These are phyloP conservation scores for Euphorbia schlechtendalii DNA, from an alignment of 441 rosid species.

Conservation along the genomic window DNA sequence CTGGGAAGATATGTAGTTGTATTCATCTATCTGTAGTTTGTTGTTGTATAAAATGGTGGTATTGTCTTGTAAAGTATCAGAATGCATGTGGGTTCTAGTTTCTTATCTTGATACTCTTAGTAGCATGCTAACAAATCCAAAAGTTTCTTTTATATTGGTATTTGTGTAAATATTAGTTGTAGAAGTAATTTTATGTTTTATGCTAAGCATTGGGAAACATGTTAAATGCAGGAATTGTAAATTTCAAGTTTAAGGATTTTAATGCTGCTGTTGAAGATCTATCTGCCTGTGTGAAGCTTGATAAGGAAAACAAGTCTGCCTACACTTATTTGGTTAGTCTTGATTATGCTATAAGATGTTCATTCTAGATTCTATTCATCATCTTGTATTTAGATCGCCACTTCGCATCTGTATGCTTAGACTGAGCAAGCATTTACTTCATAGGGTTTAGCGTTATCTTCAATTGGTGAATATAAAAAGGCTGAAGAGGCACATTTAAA, in stretches of 20 bases:
- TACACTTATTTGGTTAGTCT: constrained; percentile 75
- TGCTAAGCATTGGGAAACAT: neutral
- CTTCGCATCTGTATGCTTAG: constrained; percentile 10
- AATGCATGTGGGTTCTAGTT: constrained; percentile 1
- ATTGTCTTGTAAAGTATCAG: constrained; percentile 1
- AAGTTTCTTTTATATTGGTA: neutral
- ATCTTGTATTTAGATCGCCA: constrained; percentile 9
- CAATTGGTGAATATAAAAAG: constrained; percentile 70
- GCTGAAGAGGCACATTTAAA: constrained; percentile 90
- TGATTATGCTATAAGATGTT: constrained; percentile 18
- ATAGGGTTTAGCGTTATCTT: constrained; percentile 78
- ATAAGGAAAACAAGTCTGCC: constrained; percentile 85
- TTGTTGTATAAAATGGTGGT: neutral
- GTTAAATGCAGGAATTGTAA: constrained; percentile 70
- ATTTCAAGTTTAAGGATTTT: constrained; percentile 91
- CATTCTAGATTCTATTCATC: constrained; percentile 8
- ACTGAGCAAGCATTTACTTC: constrained; percentile 22
- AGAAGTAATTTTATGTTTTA: neutral
- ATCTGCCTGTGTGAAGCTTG: constrained; percentile 78
- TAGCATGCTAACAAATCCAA: neutral
- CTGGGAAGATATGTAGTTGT: constrained; percentile 9
- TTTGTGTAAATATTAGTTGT: neutral
- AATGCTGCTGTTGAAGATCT: constrained; percentile 82
- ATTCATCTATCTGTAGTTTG: constrained; percentile 2
- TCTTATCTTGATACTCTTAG: constrained; percentile 1